Evolutionary conservation across 106 monocot species (phyloP).

Genomic region (Acorus gramineus): DNA sequence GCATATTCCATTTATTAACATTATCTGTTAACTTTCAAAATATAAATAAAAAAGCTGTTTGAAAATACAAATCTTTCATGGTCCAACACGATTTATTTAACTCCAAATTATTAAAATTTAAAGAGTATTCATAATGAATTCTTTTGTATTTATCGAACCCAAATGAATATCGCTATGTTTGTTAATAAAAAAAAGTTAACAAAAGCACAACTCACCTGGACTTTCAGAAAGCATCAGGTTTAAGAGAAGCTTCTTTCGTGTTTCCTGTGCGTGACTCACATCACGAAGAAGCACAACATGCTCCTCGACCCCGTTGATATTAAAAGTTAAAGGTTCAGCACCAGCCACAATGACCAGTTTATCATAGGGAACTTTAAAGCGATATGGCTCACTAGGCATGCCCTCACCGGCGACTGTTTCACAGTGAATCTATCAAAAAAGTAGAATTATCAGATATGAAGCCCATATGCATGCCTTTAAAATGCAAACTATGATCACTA

Average conservation of each 20-base stretch:
- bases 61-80: no score
- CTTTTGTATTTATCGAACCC: no score
- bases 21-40: no score
- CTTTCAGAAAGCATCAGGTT: conserved; percentile 67
- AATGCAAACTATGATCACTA: no score
- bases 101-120: no score
- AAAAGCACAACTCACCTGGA: conserved; percentile 25
- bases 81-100: no score
- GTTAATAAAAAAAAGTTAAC: not conserved
- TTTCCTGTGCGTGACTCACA: conserved; percentile 59
- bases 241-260: conserved; percentile 40
- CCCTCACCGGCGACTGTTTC: conserved; percentile 18
- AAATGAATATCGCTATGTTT: no score
- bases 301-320: conserved; percentile 48
- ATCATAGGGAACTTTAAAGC: conserved; percentile 57
- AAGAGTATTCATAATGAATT: no score
- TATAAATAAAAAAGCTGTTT: no score
- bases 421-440: conserved; percentile 35
- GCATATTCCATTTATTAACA: no score
- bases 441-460: not conserved
- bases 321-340: conserved; percentile 51
- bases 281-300: conserved; percentile 58
- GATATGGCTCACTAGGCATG: conserved; percentile 19
- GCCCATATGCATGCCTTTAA: no score
- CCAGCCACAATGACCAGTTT: conserved; percentile 67